These are phyloP conservation scores for Corynespora cassiicola DNA, from an alignment of 2,329 filamentous ascomycete species.

Conservation along the genomic window DNA sequence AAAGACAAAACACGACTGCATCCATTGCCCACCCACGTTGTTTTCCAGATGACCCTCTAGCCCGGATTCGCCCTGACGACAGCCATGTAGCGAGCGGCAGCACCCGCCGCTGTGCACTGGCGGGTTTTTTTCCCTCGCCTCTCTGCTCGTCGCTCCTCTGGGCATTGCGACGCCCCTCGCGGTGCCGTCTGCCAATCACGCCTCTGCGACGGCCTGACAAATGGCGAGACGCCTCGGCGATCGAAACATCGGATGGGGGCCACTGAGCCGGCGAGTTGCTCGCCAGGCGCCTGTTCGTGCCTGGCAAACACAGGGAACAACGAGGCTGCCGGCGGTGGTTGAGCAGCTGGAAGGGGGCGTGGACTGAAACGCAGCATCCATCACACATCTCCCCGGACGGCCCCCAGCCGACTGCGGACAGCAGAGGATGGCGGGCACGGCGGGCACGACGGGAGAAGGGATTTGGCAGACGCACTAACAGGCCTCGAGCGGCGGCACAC, in stretches of 20 bases:
- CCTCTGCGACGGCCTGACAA: conserved; percentile 13
- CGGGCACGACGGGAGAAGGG: too few relatives aligned
- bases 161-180: conserved; percentile 1
- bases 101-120: neutral
- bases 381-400: too few relatives aligned
- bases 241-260: conserved; percentile 15
- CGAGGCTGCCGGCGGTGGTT: too few relatives aligned
- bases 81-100: conserved; percentile 4
- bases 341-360: neutral
- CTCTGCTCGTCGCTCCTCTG: neutral
- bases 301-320: conserved; percentile 3
- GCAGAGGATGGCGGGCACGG: too few relatives aligned
- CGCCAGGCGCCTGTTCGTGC: neutral
- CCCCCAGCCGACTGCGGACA: too few relatives aligned
- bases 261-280: conserved; percentile 2
- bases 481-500: too few relatives aligned
- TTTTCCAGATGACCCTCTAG: conserved; percentile 8
- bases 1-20: conserved; percentile 8
- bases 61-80: conserved; percentile 6
- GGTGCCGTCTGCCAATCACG: conserved; percentile 13
- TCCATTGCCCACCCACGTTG: conserved; percentile 7
- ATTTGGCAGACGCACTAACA: too few relatives aligned
- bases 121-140: neutral
- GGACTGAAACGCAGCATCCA: conserved; percentile 10
- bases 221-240: conserved; percentile 18